phyloP scores from a whole-genome alignment of 805 yeast genomes.

The Ogataea methanolica region DNA sequence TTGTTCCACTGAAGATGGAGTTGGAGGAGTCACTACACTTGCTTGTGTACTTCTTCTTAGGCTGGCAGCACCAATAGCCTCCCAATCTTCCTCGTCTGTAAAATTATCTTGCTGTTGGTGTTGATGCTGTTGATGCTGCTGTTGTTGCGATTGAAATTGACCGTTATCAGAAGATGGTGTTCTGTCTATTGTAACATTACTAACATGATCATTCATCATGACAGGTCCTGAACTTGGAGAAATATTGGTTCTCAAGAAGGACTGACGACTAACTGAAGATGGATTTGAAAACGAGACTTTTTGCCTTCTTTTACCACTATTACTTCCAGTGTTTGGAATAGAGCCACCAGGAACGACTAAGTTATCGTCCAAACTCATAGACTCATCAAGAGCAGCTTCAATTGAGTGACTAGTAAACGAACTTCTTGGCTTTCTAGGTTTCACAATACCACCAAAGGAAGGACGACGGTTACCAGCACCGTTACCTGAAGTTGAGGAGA shows the following conservation, averaged over 20 bases:
- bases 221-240: constrained; percentile 25
- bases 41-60: constrained; percentile 31
- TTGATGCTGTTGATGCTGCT: neutral
- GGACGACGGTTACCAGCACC: constrained; percentile 21
- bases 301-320: constrained; percentile 23
- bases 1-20: constrained; percentile 10
- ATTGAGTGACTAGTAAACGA: constrained; percentile 29
- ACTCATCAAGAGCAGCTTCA: constrained; percentile 29
- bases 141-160: neutral
- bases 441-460: constrained; percentile 31
- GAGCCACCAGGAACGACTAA: too few species aligned
- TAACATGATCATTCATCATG: constrained; percentile 23
- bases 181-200: constrained; percentile 20
- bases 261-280: constrained; percentile 33
- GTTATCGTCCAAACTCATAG: constrained; percentile 11
- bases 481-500: neutral
- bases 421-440: constrained; percentile 31
- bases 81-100: constrained; percentile 98
- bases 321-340: too few species aligned
- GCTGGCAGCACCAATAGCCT: constrained; percentile 74
- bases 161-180: constrained; percentile 16
- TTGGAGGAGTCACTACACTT: constrained; percentile 17
- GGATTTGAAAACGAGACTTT: constrained; percentile 33
- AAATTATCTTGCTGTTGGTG: constrained; percentile 38
- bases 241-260: constrained; percentile 33